phyloP scores from a whole-genome alignment of 129 eudicot genomes.

The Helianthus tuberosus region DNA sequence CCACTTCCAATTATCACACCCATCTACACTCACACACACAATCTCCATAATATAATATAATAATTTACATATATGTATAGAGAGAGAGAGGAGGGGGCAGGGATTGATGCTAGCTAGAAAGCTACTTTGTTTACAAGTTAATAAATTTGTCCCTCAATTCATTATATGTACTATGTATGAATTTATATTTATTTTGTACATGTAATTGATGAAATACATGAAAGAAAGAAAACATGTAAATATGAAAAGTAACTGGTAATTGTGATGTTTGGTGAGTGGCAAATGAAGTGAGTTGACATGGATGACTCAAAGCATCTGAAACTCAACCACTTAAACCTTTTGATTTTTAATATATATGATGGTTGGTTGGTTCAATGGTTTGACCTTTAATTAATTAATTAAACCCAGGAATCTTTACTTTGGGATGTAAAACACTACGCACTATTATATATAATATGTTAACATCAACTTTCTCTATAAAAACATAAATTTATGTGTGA shows the following conservation, averaged over 20 bases:
- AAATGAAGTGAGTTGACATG: conserved; percentile 35
- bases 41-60: conserved; percentile 15
- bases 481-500: background rate
- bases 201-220: background rate
- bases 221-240: background rate
- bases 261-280: conserved; percentile 13
- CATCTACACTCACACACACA: conserved; percentile 37
- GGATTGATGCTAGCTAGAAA: conserved; percentile 1
- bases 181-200: no score
- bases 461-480: background rate
- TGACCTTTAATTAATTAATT: conserved; percentile 27
- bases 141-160: background rate
- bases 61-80: background rate
- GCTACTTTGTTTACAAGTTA: background rate
- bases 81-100: background rate
- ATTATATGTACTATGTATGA: background rate
- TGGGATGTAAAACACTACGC: conserved; percentile 34
- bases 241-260: conserved; percentile 1
- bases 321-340: conserved; percentile 11
- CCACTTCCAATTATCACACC: conserved; percentile 33
- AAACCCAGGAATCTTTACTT: conserved; percentile 35
- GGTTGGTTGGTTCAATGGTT: conserved; percentile 24
- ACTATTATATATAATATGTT: background rate
- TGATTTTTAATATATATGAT: conserved; percentile 6
- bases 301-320: conserved; percentile 24